Base-by-base conservation (phyloP, 345 rosid species). In the Salix koriyanagi region DNA sequence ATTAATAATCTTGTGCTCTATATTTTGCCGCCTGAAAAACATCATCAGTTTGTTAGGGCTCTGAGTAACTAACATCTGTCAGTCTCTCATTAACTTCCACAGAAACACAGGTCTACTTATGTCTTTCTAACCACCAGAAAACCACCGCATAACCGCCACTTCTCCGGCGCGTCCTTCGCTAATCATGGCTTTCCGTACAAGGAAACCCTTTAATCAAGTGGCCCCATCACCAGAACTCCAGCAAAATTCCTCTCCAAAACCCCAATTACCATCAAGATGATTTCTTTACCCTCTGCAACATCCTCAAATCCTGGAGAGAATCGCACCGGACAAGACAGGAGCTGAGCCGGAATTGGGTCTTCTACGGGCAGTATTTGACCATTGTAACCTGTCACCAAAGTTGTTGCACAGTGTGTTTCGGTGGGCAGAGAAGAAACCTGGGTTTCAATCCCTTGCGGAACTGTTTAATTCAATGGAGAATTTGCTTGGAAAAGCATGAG, bases 341-440 rank as follows among this genome's bases (percentile, higher is more conserved):
- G 78, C 90, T 79, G 79, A 87, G 71, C 98, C 94, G 69, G 86
- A 76, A 23, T 11, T 78, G 32, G 75, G n/a, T 32, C 81, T 96
- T 66, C 44, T 93, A 44, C 80, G 46, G 11, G 84, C 91, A 10
- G 21, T 93, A 13, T 88, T 91, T 78, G 88, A 85, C 60, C 89
- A 81, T 21, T 91, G 91, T 52, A 89, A 71, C 52, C 87, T 92
- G 42, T 93, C 94, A 56, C 96, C 97, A 14, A 91, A 82, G 70
- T 69, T 96, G 84, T 69, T 91, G 46, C 86, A 84, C 79, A 21
- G 84, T 9, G 76, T 93, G 83, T 91, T 88, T 79, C 85, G 81
- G 62, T 91, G 98, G 98, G 93, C 97, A 3, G 91, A 90, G 82
- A 88, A 42, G 89, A 85, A 85, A 65, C 88, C 94, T 1, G 86